These are phyloP conservation scores for Neurospora sp. DNA, from an alignment of 2,329 filamentous ascomycete genomes.

Conservation along the genomic window DNA sequence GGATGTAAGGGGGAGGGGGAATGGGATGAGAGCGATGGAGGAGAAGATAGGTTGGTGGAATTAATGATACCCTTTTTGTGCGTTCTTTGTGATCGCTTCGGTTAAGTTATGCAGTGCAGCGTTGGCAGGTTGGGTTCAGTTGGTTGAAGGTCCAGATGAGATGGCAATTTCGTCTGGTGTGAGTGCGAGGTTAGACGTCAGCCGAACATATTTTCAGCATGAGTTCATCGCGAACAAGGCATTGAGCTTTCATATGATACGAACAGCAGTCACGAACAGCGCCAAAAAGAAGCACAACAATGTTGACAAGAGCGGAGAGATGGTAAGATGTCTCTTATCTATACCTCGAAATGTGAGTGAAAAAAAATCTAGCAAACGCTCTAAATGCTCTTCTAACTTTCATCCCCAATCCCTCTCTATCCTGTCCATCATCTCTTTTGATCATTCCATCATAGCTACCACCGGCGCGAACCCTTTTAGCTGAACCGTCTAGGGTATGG, in stretches of 20 bases:
- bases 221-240: background rate
- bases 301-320: background rate
- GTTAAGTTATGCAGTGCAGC: no score
- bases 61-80: background rate
- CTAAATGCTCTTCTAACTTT: background rate
- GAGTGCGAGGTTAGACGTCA: background rate
- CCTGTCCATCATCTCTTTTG: background rate
- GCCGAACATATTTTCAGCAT: background rate
- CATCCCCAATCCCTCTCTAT: background rate
- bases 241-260: background rate
- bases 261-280: background rate
- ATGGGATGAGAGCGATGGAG: background rate
- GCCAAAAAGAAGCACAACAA: background rate
- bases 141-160: background rate
- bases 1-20: background rate
- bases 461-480: background rate
- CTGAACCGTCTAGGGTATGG: background rate
- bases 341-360: background rate
- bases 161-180: background rate
- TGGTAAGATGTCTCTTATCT: background rate
- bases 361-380: background rate
- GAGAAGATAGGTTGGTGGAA: background rate
- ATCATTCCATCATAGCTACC: background rate
- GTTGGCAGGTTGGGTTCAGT: background rate
- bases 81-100: background rate